Evolutionary conservation across 2,329 filamentous ascomycete species (phyloP), one percentile per base, ranked within the genome.

Genomic region (Talaromyces sp.): DNA sequence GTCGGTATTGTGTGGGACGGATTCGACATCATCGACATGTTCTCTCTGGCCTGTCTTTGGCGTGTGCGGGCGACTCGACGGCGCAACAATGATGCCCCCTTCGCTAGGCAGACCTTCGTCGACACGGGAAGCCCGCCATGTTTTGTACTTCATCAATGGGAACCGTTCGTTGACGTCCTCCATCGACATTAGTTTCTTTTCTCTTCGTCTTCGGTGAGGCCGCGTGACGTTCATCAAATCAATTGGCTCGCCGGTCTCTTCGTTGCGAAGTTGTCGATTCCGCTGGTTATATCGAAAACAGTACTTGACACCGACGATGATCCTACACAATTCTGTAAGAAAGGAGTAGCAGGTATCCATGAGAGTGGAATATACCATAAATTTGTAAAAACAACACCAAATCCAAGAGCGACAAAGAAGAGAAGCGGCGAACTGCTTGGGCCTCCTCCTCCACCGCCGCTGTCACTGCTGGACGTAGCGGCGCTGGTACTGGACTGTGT

Each of bases 101-200:
- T 86, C 85, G 10, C 91, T 89, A 3, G 93, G 88, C 53, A 98
- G 79, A 8, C 93, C 95, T 73, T 96, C 86, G 61, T 88, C 86
- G 60, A 92, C 92, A 62, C 93, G 88, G 59, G 86, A 86, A 7
- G 90, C 88, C 62, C 95, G 89, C 93, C 95, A 99, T 57, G 84
- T 86, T 80, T 99, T 98, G 84, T 99, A 99, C 77, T 98, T 98
- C 68, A 87, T 88, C 78, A 97, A 86, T 0, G 95, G 93, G 69
- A 99, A 99, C 68, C 96, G 91, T 67, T 96, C 92, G 73, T 99
- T 98, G 64, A 99, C 95, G 77, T 99, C 95, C 64, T 99, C 95
- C 87, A 98, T 97, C 2, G 90, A 90, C 95, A 99, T 98, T 67
- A 99, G 77, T 75, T 97, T 99, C 86, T 99, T 99, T 77, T 99